These are phyloP conservation scores for Cynanchum wilfordii DNA, from an alignment of 257 asterid genomes.

Conservation along the genomic window DNA sequence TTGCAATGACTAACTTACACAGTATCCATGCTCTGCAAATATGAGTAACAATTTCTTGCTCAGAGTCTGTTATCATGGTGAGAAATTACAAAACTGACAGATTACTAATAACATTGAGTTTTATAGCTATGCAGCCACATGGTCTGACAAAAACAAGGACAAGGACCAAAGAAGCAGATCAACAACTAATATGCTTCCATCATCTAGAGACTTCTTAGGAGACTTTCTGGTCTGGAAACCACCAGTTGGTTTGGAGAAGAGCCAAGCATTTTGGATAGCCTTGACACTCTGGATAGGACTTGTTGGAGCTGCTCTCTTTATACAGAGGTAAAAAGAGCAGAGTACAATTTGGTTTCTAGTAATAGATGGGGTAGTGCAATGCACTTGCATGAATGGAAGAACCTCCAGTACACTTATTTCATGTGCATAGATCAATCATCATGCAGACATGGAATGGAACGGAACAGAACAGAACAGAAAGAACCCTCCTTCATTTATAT, in stretches of 20 bases:
- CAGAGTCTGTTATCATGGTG: not conserved
- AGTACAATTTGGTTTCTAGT: not conserved
- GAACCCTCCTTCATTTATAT: not conserved
- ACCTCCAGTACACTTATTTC: not conserved
- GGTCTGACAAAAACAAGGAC: constrained; percentile 90
- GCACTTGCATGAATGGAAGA: not conserved
- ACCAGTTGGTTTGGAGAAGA: constrained; percentile 65
- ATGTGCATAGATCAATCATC: not conserved
- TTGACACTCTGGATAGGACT: constrained; percentile 75
- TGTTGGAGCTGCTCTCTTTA: constrained; percentile 75
- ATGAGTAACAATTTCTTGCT: not conserved
- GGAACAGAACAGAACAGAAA: too few species aligned
- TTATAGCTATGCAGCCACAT: constrained; percentile 77
- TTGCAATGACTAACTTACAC: not conserved
- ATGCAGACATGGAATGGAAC: too few species aligned
- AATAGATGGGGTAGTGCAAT: not conserved
- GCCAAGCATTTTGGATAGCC: constrained; percentile 66
- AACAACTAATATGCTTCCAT: constrained; percentile 66
- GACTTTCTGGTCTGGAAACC: constrained; percentile 86
- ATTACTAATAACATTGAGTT: constrained; percentile 2
- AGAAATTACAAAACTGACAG: not conserved
- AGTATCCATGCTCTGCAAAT: not conserved
- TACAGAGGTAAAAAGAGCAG: constrained; percentile 38
- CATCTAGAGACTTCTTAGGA: constrained; percentile 57
- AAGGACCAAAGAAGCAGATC: constrained; percentile 54